Conservation (phyloP, 345 rosid species). For the Salix arbutifolia region DNA sequence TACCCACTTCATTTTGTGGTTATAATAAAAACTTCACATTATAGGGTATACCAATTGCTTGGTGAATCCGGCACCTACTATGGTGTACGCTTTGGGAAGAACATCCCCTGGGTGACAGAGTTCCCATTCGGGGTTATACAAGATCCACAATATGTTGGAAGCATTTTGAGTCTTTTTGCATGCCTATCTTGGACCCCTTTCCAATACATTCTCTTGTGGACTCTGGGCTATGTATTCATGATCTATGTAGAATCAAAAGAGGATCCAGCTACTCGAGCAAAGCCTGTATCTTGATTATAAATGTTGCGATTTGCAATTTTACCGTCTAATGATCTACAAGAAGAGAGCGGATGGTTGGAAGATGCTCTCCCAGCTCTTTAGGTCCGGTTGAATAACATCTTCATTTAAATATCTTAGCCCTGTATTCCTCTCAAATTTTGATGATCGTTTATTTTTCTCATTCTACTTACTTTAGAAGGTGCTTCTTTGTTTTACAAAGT, state of each 20-base stretch:
- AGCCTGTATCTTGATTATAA: slow-evolving; percentile 38
- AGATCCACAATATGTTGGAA: slow-evolving; percentile 91
- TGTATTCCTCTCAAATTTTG: background rate
- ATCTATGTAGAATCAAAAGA: slow-evolving; percentile 62
- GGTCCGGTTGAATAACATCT: background rate
- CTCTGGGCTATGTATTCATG: slow-evolving; percentile 68
- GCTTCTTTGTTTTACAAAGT: slow-evolving; percentile 10
- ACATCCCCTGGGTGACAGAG: slow-evolving; percentile 65
- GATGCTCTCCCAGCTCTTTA: background rate
- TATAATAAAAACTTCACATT: slow-evolving; percentile 6
- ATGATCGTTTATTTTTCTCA: background rate
- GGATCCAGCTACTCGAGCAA: slow-evolving; percentile 64
- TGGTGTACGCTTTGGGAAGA: slow-evolving; percentile 81
- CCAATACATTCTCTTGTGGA: slow-evolving; percentile 73
- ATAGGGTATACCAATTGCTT: slow-evolving; percentile 83
- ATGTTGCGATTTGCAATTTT: background rate
- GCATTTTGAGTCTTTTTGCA: slow-evolving; percentile 72
- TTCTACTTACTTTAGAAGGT: background rate
- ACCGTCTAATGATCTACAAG: slow-evolving; percentile 6
- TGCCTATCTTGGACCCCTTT: slow-evolving; percentile 77
- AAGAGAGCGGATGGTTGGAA: background rate
- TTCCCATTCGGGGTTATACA: slow-evolving; percentile 85
- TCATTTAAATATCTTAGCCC: background rate
- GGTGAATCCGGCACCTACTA: slow-evolving; percentile 93
- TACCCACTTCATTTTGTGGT: background rate